Conservation (phyloP, 176 grass and related monocot species). For the Elymus sibiricus region DNA sequence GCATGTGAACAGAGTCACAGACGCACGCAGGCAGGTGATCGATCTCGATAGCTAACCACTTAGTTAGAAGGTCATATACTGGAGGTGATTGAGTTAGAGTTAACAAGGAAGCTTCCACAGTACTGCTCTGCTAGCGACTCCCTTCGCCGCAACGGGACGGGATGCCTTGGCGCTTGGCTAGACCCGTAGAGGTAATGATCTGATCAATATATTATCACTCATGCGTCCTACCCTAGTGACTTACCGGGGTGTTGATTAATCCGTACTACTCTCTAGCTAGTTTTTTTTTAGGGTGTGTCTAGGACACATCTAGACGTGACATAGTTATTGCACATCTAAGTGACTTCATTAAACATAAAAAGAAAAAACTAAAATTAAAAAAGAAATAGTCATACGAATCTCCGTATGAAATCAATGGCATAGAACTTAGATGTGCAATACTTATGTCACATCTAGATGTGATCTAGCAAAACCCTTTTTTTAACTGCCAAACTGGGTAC, state of each 20-base stretch:
- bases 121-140: neutral
- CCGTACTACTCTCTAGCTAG: neutral
- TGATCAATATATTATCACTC: neutral
- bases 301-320: too few relatives aligned
- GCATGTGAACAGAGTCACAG: neutral
- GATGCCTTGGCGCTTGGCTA: slow-evolving; percentile 49
- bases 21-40: neutral
- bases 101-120: slow-evolving; percentile 22
- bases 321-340: too few relatives aligned
- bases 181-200: slow-evolving; percentile 33
- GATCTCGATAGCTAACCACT: slow-evolving; percentile 12
- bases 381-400: too few relatives aligned
- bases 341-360: too few relatives aligned
- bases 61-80: slow-evolving; percentile 1
- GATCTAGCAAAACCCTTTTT: neutral
- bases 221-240: neutral
- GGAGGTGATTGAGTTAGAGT: neutral
- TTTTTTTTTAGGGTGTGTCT: neutral
- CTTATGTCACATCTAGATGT: too few relatives aligned
- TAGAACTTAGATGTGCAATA: too few relatives aligned
- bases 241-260: neutral
- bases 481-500: neutral
- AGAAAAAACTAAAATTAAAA: too few relatives aligned
- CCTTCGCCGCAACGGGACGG: neutral
- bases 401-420: too few relatives aligned